These are phyloP conservation scores for Niveomyces coronatus DNA, from an alignment of 2,329 filamentous ascomycete species.

Conservation along the genomic window DNA sequence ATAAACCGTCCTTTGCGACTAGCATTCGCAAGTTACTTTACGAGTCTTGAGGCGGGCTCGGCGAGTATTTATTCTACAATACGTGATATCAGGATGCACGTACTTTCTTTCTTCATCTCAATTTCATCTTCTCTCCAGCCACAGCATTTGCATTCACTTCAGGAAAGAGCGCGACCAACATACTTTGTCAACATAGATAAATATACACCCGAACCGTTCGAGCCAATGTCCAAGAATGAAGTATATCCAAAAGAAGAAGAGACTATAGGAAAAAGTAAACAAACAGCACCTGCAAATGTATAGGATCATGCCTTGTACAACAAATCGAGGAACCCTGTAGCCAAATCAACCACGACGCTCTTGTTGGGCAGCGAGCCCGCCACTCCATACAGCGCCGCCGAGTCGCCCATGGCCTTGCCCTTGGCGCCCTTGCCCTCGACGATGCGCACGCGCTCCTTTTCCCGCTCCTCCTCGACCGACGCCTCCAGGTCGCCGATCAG, in stretches of 20 bases:
- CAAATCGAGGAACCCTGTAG: slow-evolving; percentile 83
- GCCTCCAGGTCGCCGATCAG: slow-evolving; percentile 63
- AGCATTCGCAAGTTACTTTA: too few species aligned
- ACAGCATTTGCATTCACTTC: too few species aligned
- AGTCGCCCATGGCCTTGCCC: slow-evolving; percentile 63
- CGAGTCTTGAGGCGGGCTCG: too few species aligned
- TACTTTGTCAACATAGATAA: too few species aligned
- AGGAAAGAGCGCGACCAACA: too few species aligned
- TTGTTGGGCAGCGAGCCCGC: slow-evolving; percentile 93
- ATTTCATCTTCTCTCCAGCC: too few species aligned
- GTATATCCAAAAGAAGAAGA: background rate
- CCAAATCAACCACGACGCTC: slow-evolving; percentile 83
- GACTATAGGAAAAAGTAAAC: background rate
- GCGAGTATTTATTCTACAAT: too few species aligned
- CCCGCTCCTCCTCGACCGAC: slow-evolving; percentile 61
- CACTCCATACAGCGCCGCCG: slow-evolving; percentile 86
- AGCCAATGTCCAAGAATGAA: too few species aligned
- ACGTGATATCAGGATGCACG: too few species aligned
- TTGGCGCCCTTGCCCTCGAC: slow-evolving; percentile 57
- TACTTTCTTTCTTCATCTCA: too few species aligned
- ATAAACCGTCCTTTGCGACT: too few species aligned
- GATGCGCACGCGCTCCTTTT: slow-evolving; percentile 65
- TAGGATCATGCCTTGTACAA: slow-evolving; percentile 67
- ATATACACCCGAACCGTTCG: too few species aligned
- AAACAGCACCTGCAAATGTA: background rate